A percentile compares a stretch with the other conserved stretches of the same genome.
Evolutionary conservation across 345 rosid species (phyloP).

Genomic region (Adansonia digitata): DNA sequence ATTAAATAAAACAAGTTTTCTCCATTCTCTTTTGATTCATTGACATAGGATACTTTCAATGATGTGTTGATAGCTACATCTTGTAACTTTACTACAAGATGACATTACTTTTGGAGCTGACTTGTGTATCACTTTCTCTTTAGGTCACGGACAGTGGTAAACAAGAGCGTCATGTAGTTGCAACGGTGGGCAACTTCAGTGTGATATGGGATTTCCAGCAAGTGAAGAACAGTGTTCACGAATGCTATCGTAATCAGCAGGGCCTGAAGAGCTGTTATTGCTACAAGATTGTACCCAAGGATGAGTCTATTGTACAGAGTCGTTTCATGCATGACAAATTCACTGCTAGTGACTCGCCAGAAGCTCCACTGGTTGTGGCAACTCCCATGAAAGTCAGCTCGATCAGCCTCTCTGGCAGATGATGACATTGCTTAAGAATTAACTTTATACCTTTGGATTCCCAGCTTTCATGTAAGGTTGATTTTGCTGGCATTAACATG

Average conservation of each 20-base stretch:
- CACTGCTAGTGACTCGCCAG: slow-evolving; percentile 66
- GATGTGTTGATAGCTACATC: neutral
- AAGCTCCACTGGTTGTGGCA: slow-evolving; percentile 94
- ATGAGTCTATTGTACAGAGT: slow-evolving; percentile 87
- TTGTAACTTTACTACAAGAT: neutral
- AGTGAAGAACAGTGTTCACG: slow-evolving; percentile 86
- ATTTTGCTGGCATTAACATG: too few relatives aligned
- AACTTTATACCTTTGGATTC: neutral
- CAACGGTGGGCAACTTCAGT: slow-evolving; percentile 92
- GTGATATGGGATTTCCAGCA: slow-evolving; percentile 95
- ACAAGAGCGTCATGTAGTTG: slow-evolving; percentile 87
- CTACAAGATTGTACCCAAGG: slow-evolving; percentile 84
- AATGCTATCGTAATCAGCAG: slow-evolving; percentile 79
- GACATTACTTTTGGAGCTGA: neutral
- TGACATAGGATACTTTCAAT: neutral
- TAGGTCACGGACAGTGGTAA: slow-evolving; percentile 92
- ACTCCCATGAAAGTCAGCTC: slow-evolving; percentile 96
- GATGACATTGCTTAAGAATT: slow-evolving; percentile 21
- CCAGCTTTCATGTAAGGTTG: slow-evolving; percentile 10
- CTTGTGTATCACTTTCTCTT: neutral
- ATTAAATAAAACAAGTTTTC: too few relatives aligned
- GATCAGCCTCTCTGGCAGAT: slow-evolving; percentile 74
- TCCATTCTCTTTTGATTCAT: too few relatives aligned
- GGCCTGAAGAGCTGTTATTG: slow-evolving; percentile 97
- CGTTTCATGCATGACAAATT: slow-evolving; percentile 93